A percentile compares a stretch with the other conserved stretches of the same genome.
These are phyloP conservation scores for Penicillium hordei DNA, from an alignment of 2,329 filamentous ascomycete species.

Conservation along the genomic window DNA sequence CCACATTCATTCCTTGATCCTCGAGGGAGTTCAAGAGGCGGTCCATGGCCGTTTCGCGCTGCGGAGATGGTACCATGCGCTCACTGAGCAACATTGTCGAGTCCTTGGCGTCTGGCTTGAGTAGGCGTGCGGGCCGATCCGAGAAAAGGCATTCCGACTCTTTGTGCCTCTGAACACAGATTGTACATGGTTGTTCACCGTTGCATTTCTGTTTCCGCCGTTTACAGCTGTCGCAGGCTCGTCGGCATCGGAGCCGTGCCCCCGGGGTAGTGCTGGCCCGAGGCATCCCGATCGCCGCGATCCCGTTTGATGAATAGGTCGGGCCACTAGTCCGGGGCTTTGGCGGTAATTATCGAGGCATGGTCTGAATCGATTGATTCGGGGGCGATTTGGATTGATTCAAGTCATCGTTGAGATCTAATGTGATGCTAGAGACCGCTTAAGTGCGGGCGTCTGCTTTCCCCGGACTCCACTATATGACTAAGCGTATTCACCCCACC, in stretches of 20 bases:
- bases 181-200: constrained; percentile 52
- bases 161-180: constrained; percentile 48
- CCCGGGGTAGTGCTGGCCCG: constrained; percentile 32
- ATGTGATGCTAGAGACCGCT: background rate
- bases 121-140: constrained; percentile 35
- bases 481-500: background rate
- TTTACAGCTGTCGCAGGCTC: constrained; percentile 49
- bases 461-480: constrained; percentile 16
- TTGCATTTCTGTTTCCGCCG: constrained; percentile 54
- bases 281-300: constrained; percentile 27
- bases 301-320: constrained; percentile 2
- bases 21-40: constrained; percentile 35
- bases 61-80: constrained; percentile 30
- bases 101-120: constrained; percentile 34
- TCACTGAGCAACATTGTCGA: constrained; percentile 37
- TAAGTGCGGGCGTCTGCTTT: constrained; percentile 14
- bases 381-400: background rate
- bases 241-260: constrained; percentile 36
- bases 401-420: background rate
- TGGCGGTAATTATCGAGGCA: constrained; percentile 10
- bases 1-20: constrained; percentile 31
- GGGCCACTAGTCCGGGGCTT: background rate
- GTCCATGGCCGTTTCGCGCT: constrained; percentile 37
- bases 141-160: constrained; percentile 45
- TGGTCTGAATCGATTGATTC: background rate